Percentiles rank a stretch among this genome's conserved stretches.
These are phyloP conservation scores for Capsicum rhomboideum DNA, from an alignment of 257 asterid genomes.

Conservation along the genomic window DNA sequence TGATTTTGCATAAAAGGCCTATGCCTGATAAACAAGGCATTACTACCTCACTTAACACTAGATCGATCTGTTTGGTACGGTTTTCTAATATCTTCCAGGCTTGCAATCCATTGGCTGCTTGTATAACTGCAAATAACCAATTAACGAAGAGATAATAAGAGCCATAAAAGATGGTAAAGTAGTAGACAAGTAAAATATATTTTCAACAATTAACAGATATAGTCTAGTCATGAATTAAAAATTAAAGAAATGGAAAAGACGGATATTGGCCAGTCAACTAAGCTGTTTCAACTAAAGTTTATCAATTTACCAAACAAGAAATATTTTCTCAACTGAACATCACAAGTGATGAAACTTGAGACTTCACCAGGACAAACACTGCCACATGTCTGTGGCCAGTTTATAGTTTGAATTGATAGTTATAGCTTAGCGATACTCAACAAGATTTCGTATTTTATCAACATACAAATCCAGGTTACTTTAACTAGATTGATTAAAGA, in stretches of 20 bases:
- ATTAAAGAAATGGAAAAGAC: not conserved
- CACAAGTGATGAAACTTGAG: not conserved
- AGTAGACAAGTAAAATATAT: not conserved
- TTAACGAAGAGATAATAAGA: not conserved
- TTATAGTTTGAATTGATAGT: not conserved
- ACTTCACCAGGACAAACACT: not conserved
- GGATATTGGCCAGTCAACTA: not conserved
- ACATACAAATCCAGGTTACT: not conserved
- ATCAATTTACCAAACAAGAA: not conserved
- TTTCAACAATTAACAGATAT: too few species aligned
- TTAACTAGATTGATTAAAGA: not conserved
- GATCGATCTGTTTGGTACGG: conserved; percentile 59
- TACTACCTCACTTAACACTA: conserved; percentile 72
- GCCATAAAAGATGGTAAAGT: not conserved
- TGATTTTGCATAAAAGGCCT: conserved; percentile 69
- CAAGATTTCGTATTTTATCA: not conserved
- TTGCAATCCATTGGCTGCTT: conserved; percentile 74
- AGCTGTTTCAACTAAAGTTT: not conserved
- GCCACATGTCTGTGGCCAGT: not conserved
- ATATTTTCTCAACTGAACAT: not conserved
- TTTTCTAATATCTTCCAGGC: conserved; percentile 85
- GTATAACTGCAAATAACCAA: conserved; percentile 44
- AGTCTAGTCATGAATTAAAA: too few species aligned
- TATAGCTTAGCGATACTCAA: not conserved
- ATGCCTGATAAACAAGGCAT: conserved; percentile 72